These are phyloP conservation scores for Cryptomeria japonica DNA, from an alignment of 75 land plant species.

Conservation along the genomic window DNA sequence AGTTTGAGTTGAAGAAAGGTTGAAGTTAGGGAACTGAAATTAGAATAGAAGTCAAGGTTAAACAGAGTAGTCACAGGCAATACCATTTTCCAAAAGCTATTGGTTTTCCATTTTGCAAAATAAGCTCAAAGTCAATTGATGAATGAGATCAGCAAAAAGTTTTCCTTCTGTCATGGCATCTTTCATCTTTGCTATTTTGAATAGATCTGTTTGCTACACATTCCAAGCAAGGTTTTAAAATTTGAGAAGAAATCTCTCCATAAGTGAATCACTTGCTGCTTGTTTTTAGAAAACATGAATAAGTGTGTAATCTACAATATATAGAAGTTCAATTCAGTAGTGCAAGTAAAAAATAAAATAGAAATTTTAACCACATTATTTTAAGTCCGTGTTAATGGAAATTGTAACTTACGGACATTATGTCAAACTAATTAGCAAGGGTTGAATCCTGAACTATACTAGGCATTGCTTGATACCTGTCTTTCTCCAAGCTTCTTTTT, in stretches of 20 bases:
- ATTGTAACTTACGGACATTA: not conserved
- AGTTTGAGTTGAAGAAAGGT: too few species aligned
- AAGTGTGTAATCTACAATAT: too few species aligned
- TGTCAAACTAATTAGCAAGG: not conserved
- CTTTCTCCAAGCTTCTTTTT: too few species aligned
- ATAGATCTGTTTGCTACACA: not conserved
- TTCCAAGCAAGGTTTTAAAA: not conserved
- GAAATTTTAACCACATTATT: not conserved
- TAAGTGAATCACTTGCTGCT: too few species aligned
- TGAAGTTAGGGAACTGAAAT: too few species aligned
- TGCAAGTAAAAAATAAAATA: too few species aligned
- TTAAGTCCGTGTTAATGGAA: not conserved
- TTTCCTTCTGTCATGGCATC: not conserved
- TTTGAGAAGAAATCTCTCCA: too few species aligned
- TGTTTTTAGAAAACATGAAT: too few species aligned
- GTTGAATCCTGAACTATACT: not conserved
- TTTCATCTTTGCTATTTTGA: not conserved
- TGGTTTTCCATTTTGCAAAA: not conserved
- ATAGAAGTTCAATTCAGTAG: not conserved
- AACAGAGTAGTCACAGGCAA: too few species aligned
- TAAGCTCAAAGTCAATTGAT: not conserved
- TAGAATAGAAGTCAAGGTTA: too few species aligned
- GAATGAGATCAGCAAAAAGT: not conserved
- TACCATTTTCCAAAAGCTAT: too few species aligned
- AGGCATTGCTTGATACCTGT: not conserved